Base-by-base conservation (phyloP, 768 basidiomycete species). In the Agrocybe praecox region DNA sequence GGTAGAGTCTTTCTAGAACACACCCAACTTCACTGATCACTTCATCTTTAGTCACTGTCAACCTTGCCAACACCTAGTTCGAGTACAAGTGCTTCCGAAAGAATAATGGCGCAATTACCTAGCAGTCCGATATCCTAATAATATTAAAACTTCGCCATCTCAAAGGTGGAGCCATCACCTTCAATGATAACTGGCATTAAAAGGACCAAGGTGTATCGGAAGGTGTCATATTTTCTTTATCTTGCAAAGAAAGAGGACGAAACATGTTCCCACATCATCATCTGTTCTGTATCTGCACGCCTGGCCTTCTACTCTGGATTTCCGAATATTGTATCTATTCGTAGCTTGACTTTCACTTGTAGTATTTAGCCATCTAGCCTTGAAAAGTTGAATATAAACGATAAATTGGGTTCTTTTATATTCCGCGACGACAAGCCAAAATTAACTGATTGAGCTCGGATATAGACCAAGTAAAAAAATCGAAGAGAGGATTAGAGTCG, bases 41-140 rank as follows among this genome's bases (percentile, higher is more conserved):
- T 53, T n/a, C 15, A 49, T 44, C n/a, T 51, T 40, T 64, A 88
- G 87, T 85, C 51, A 87, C 85, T 7, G 76, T 89, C 10, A 74
- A 73, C 21, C 65, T 90, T 0, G 83, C 82, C 12, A 80, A 70
- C 62, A 80, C 82, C 1, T 58, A 61, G 32, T 74, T 91, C 53
- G 72, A 88, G 67, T 92, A 88, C 80, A 91, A 91, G 69, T 92
- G 86, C 67, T 82, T 90, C 66, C 76, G 82, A 57, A 88, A 80
- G 62, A 54, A 68, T 61, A 82, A 82, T 48, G 85, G 80, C 2
- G 63, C 65, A 14, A 75, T 89, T 51, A 85, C 80, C 12, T 92
- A 90, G 90, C 88, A 90, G 72, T 70, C 72, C 32, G 89, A 88
- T n/a, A n/a, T 65, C 87, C 89, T 18, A 88, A 92, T 67, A 80